Base-by-base conservation (phyloP, 2,329 filamentous ascomycete species). In the Colletotrichum echinochloae region DNA sequence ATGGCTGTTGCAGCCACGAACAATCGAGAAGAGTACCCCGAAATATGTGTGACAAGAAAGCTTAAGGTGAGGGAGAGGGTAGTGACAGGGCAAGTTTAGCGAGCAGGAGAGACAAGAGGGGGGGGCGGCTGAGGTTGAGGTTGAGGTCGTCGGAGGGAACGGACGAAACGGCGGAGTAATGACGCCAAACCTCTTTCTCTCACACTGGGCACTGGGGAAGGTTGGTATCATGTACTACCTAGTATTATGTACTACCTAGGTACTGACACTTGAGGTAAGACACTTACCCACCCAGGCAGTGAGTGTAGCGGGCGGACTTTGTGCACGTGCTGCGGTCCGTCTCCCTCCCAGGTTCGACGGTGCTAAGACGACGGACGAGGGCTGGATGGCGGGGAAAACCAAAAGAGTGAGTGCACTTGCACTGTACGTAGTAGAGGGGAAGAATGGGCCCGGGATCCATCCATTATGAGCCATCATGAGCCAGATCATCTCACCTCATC, bases 121-220 rank as follows among this genome's bases (percentile, higher is more conserved):
- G 12, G 14, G 26, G 48, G 56, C 35, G 54, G 66, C 35, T 51
- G 44, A 66, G 52, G 67, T 63, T 23, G 23, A 62, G 35, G 60
- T 70, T 30, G 23, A 62, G 48, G 60, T 44, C 67, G 57, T 33
- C 56, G 67, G 67, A 70, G 56, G 56, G 67, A 66, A 70, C 67
- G 63, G 67, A 67, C 67, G 67, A 70, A 70, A 66, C 63, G 67
- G 44, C 57, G 57, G 67, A 63, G 51, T 57, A 70, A 70, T 70
- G 64, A 70, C 67, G 67, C 65, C 57, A 67, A 30, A 67, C 57
- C 44, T 28, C 18, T 20, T 18, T 41, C 56, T 26, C 56, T 41
- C 35, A 23, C 23, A 28, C 30, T 33, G n/a, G n/a, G n/a, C n/a
- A n/a, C n/a, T n/a, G n/a, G n/a, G n/a, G n/a, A n/a, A n/a, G n/a